phyloP scores from a whole-genome alignment of 306 rosid genomes.

The Prunus fruticosa region DNA sequence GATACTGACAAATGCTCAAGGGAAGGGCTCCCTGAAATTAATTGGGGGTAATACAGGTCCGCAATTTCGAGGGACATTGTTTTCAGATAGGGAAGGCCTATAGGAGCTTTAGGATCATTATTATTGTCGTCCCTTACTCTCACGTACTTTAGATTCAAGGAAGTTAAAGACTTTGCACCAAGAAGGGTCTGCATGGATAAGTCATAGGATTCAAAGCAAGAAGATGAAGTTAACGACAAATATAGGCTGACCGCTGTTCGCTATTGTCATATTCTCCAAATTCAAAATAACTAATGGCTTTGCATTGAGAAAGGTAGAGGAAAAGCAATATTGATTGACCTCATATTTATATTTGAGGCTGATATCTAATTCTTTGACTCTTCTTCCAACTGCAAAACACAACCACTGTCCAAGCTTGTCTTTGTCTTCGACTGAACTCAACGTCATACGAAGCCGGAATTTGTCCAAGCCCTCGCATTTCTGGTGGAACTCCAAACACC shows the following conservation, averaged over 20 bases:
- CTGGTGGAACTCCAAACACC: not conserved
- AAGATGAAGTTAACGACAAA: too few relatives aligned
- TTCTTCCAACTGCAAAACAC: not conserved
- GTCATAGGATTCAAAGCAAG: too few relatives aligned
- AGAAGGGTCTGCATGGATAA: too few relatives aligned
- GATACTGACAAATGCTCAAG: not conserved
- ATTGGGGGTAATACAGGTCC: not conserved
- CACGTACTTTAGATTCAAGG: too few relatives aligned
- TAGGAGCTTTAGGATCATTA: too few relatives aligned
- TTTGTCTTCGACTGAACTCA: not conserved
- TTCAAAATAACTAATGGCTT: not conserved
- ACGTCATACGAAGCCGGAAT: not conserved
- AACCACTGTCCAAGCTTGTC: not conserved
- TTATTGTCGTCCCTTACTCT: too few relatives aligned
- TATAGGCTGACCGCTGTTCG: not conserved
- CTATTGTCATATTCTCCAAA: not conserved
- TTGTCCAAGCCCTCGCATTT: not conserved
- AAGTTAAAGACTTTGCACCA: too few relatives aligned
- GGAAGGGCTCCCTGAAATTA: not conserved
- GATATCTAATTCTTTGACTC: not conserved
- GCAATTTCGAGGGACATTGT: not conserved
- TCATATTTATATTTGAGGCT: too few relatives aligned
- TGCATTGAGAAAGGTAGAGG: not conserved
- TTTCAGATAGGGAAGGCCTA: not conserved
- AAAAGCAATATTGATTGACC: not conserved